phyloP scores from a whole-genome alignment of 805 yeast species.

The Lachancea fermentati region DNA sequence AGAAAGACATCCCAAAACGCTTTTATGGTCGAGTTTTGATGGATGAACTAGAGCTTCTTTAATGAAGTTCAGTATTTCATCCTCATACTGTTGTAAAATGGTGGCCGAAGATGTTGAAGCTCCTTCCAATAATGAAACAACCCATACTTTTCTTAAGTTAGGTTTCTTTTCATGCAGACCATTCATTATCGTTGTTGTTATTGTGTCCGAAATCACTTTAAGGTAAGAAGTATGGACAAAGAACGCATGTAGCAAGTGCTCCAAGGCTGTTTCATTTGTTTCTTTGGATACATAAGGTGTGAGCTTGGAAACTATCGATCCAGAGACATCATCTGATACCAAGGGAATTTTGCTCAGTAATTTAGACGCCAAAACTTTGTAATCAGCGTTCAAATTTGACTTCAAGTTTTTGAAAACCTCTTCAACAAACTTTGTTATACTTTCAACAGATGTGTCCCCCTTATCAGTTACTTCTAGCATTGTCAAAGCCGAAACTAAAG shows the following conservation, averaged over 20 bases:
- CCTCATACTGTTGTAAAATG: slow-evolving; percentile 23
- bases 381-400: slow-evolving; percentile 56
- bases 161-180: slow-evolving; percentile 67
- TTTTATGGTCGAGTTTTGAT: slow-evolving; percentile 38
- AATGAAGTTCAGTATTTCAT: slow-evolving; percentile 25
- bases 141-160: slow-evolving; percentile 65
- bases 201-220: slow-evolving; percentile 20
- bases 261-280: slow-evolving; percentile 61
- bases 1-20: slow-evolving; percentile 20
- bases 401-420: slow-evolving; percentile 57
- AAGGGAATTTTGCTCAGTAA: slow-evolving; percentile 36
- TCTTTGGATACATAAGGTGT: slow-evolving; percentile 62
- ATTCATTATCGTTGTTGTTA: slow-evolving; percentile 36
- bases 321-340: slow-evolving; percentile 28
- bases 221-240: slow-evolving; percentile 39
- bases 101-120: slow-evolving; percentile 35
- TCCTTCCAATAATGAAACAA: slow-evolving; percentile 35
- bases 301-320: slow-evolving; percentile 39
- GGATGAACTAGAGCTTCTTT: slow-evolving; percentile 32
- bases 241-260: slow-evolving; percentile 44
- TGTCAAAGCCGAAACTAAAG: slow-evolving; percentile 34
- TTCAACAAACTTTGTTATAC: slow-evolving; percentile 37
- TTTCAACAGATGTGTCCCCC: slow-evolving; percentile 24
- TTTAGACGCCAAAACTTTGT: slow-evolving; percentile 48
- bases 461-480: slow-evolving; percentile 22